Percentiles rank a stretch among this genome's conserved stretches.
These are phyloP conservation scores for Cantharellus anzutake DNA, from an alignment of 768 basidiomycete genomes.

Conservation along the genomic window DNA sequence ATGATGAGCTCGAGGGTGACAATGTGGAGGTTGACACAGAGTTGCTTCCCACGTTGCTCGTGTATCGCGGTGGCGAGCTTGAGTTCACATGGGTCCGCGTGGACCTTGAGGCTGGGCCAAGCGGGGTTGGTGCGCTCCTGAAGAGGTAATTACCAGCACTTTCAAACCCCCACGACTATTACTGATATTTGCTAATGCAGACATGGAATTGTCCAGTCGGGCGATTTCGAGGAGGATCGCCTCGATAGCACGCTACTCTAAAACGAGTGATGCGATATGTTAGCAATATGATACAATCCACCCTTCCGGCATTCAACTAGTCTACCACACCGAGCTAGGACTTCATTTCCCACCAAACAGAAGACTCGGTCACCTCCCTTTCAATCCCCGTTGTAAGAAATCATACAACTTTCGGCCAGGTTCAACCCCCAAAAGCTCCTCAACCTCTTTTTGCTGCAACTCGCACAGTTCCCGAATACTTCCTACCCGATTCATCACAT, in stretches of 20 bases:
- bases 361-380: background rate
- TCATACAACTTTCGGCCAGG: conserved; percentile 63
- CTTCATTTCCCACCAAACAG: too few relatives aligned
- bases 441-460: conserved; percentile 38
- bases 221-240: too few relatives aligned
- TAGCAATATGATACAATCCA: too few relatives aligned
- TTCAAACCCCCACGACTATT: too few relatives aligned
- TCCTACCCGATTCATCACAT: conserved; percentile 64
- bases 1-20: conserved; percentile 6
- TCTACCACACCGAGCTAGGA: too few relatives aligned
- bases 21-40: conserved; percentile 9
- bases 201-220: too few relatives aligned
- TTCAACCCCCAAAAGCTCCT: conserved; percentile 60
- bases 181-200: too few relatives aligned
- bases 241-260: too few relatives aligned
- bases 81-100: conserved; percentile 9
- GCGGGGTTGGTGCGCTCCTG: background rate
- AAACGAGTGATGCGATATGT: too few relatives aligned
- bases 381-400: conserved; percentile 52
- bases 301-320: too few relatives aligned
- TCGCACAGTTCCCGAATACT: conserved; percentile 61
- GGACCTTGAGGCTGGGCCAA: conserved; percentile 5
- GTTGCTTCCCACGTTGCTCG: conserved; percentile 9
- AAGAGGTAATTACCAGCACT: background rate
- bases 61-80: conserved; percentile 10